Base-by-base conservation (phyloP, 1,139 yeast genomes). In the Lodderomyces beijingensis region DNA sequence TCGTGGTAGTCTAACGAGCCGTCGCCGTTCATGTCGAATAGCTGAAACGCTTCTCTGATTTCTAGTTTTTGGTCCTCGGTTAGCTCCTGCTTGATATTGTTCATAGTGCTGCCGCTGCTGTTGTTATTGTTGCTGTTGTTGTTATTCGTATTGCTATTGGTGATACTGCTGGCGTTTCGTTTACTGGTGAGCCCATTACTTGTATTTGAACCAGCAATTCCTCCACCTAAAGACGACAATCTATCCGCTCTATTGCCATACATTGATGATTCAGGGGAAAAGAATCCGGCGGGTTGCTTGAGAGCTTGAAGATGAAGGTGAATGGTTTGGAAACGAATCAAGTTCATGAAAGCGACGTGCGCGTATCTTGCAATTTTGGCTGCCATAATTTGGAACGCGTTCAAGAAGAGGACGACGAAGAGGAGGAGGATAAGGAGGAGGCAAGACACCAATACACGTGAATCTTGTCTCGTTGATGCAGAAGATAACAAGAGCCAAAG, bases 1-100 rank as follows among this genome's bases (percentile, higher is more conserved):
- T 91, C 98, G 50, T 91, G 98, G 53, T 84, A 91, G 51, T 91
- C 97, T 40, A 93, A 67, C 42, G 72, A 74, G 10, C 96, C 95
- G 55, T 91, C 98, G 37, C 79, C 80, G 54, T 91, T 87, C 80
- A 87, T 82, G 51, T 91, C 98, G 56, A 93, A 93, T 27, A 91
- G 67, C 32, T 84, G 77, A 54, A 93, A 93, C 44, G 97, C 98
- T 53, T 91, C 97, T 42, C 89, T 69, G 45, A 91, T 88, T 53
- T 91, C 97, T 49, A 84, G 93, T 45, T 82, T 81, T 55, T 91
- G 96, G 49, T 89, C 97, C 35, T 86, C 89, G 32, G 88, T 67
- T 35, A 89, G 66, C 47, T 87, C 95, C 28, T 65, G 65, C 46
- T 76, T 76, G 45, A 76, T 50, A 42, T 31, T 30, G 20, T 13